Percentiles rank a stretch among this genome's conserved stretches.
Conservation (phyloP, 2,329 filamentous ascomycete species). For the Balansia obtecta region DNA sequence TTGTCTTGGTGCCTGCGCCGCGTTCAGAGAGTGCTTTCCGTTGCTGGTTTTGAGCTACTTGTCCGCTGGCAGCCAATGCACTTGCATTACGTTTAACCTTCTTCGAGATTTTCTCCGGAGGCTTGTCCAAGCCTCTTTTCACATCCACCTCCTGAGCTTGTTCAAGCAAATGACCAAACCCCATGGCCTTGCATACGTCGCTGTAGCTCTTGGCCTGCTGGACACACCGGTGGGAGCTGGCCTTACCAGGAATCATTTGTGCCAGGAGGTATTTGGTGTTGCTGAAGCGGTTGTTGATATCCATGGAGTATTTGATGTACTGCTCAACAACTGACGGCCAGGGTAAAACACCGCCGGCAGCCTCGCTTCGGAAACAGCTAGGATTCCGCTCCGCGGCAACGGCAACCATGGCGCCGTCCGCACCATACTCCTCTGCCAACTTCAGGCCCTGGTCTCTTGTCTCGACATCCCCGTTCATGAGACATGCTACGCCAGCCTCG, state of each 20-base stretch:
- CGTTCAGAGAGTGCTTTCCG: conserved; percentile 25
- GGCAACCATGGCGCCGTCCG: conserved; percentile 95
- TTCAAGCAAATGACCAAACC: conserved; percentile 49
- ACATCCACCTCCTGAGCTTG: conserved; percentile 54
- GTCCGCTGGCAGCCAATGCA: conserved; percentile 36
- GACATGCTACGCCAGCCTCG: conserved; percentile 75
- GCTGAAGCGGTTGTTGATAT: conserved; percentile 72
- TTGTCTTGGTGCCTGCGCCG: conserved; percentile 11
- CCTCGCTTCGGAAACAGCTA: conserved; percentile 64
- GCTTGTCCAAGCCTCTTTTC: conserved; percentile 45
- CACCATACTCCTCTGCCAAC: conserved; percentile 67
- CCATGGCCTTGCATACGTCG: conserved; percentile 53
- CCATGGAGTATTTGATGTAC: conserved; percentile 62
- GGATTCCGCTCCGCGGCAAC: conserved; percentile 84
- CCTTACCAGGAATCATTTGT: conserved; percentile 76
- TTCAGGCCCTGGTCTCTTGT: conserved; percentile 57
- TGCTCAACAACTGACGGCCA: conserved; percentile 70
- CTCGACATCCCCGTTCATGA: conserved; percentile 91
- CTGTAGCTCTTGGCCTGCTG: conserved; percentile 58
- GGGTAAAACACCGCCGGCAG: conserved; percentile 54
- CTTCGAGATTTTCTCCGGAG: conserved; percentile 21
- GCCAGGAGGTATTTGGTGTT: conserved; percentile 89
- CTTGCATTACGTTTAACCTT: conserved; percentile 22
- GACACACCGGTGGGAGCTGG: conserved; percentile 47
- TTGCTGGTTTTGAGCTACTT: conserved; percentile 23